Evolutionary conservation across 2,329 filamentous ascomycete genomes (phyloP), one percentile per base, ranked within the genome.

Genomic region (Cryphonectria carpinicola): DNA sequence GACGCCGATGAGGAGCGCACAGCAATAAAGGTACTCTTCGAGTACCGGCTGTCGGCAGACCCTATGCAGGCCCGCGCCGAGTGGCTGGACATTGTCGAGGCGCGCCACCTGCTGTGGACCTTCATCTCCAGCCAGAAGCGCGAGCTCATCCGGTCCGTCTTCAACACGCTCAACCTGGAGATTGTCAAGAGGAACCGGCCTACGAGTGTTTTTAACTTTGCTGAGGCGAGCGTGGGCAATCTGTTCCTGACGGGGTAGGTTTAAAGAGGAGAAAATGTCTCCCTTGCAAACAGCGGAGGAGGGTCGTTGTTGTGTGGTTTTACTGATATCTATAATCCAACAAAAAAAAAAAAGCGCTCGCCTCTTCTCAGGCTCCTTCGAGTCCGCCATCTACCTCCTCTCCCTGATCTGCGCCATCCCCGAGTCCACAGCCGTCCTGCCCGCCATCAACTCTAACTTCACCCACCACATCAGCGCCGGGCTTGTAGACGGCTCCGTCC

Each of bases 371-470:
- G 95, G 95, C 43, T 95, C 92, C 71, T 95, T 98, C 74, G 96
- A 98, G 80, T 93, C 92, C 8, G 93, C 94, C 58, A 96, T 98
- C 73, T 97, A 97, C 78, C 88, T 98, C 2, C 87, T 98, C 5
- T 92, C 92, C 66, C 92, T 91, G 75, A 93, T 98, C 74, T 97
- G 95, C 77, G 89, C 89, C n/a, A 92, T 98, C 0, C 92, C 94
- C 0, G 86, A 89, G 14, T 86, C 90, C 66, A 89, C 96, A 7
- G 87, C 90, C 0, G 94, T 98, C 0, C 89, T 98, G 22, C 96
- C 95, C 0, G 94, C 93, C 4, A 93, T 98, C 75, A 97, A 97
- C 83, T 94, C 92, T 73, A 98, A 97, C 80, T 98, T 98, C 83
- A 93, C 93, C 0, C 93, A 97, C 77, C 95, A 98, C 80, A 98